Conservation (phyloP, 768 basidiomycete species). For the Filobasidium floriforme region DNA sequence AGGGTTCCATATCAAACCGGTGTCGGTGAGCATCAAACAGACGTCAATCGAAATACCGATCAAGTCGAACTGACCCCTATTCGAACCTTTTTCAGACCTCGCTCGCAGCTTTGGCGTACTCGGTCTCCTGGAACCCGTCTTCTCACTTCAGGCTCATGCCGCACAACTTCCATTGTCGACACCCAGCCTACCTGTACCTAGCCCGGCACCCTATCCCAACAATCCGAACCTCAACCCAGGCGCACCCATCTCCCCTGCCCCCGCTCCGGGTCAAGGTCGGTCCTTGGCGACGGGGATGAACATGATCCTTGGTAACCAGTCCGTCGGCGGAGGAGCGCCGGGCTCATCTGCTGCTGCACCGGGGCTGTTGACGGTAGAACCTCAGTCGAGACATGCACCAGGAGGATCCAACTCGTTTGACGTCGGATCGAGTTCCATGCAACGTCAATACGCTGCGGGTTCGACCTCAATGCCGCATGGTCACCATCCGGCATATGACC, state of each 20-base stretch:
- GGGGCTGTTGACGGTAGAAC: background rate
- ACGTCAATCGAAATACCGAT: background rate
- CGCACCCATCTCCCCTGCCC: background rate
- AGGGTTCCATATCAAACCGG: conserved; percentile 97
- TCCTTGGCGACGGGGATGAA: background rate
- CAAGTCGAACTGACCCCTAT: background rate
- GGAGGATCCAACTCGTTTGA: background rate
- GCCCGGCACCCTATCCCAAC: background rate
- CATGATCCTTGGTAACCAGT: background rate
- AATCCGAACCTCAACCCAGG: background rate
- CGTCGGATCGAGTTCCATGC: background rate
- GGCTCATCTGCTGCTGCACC: background rate
- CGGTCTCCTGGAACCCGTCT: conserved; percentile 75
- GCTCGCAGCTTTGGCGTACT: conserved; percentile 87
- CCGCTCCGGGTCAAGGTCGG: background rate
- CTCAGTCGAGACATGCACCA: background rate
- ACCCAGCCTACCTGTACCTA: conserved; percentile 48
- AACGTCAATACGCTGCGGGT: background rate
- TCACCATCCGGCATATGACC: background rate
- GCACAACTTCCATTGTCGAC: conserved; percentile 61
- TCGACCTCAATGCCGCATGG: background rate
- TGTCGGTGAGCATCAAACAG: conserved; percentile 42
- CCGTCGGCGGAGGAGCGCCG: background rate
- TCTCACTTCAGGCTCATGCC: conserved; percentile 57
- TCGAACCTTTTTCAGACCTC: conserved; percentile 52